These are phyloP conservation scores for Xylaria sp. DNA, from an alignment of 2,329 filamentous ascomycete genomes.

Conservation along the genomic window DNA sequence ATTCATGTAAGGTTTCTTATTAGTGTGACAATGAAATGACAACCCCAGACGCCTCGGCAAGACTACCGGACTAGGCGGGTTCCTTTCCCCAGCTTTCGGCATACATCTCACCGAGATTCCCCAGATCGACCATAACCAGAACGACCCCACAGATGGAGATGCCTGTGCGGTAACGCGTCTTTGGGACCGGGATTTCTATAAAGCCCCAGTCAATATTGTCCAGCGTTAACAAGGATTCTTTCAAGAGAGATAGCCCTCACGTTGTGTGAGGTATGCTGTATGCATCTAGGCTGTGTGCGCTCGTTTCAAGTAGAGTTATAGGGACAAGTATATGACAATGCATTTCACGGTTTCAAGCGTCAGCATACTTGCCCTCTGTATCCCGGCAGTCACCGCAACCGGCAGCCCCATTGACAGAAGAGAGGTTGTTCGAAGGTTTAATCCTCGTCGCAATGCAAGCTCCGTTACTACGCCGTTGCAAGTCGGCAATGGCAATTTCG, in stretches of 20 bases:
- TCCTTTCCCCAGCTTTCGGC: slow-evolving; percentile 26
- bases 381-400: slow-evolving; percentile 21
- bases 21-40: slow-evolving; percentile 1
- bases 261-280: background rate
- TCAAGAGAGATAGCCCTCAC: background rate
- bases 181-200: slow-evolving; percentile 36
- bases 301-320: background rate
- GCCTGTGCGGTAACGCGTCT: slow-evolving; percentile 31
- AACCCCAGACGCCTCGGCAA: background rate
- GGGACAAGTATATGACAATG: slow-evolving; percentile 5
- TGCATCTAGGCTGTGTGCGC: background rate
- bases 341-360: slow-evolving; percentile 23
- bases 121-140: slow-evolving; percentile 22
- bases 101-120: slow-evolving; percentile 32
- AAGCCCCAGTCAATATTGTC: background rate
- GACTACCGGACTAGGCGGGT: background rate
- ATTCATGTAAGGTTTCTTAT: background rate
- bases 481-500: slow-evolving; percentile 61
- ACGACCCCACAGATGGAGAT: slow-evolving; percentile 42
- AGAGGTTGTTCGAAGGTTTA: slow-evolving; percentile 54
- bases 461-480: slow-evolving; percentile 62
- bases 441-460: slow-evolving; percentile 58
- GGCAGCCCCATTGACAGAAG: slow-evolving; percentile 45
- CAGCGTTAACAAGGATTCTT: background rate
- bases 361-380: slow-evolving; percentile 16